Evolutionary conservation across 305 asterid genomes (phyloP), one percentile per base, ranked within the genome.

Genomic region (Rubia peregrina): DNA sequence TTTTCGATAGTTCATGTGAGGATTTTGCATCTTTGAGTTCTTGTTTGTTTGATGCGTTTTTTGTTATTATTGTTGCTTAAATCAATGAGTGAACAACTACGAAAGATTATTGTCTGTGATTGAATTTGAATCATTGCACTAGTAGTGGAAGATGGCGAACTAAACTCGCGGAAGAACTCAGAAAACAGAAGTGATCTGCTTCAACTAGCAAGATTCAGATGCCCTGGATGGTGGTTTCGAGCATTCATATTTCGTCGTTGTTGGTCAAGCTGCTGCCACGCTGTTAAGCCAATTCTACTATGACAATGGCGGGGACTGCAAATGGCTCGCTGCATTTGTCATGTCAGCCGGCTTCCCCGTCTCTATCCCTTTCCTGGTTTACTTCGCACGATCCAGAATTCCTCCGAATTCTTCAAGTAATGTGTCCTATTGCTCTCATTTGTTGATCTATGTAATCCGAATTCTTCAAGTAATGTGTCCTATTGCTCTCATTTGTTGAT

Each of bases 281-380:
- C 72, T 78, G 19, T 42, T 78, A 60, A 80, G 85, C 53, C 67
- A 78, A 41, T 57, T 81, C 6, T 81, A 78, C 75, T 78, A 40
- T 65, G 75, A 73, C 36, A 61, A 75, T 67, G 83, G 85, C 9
- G 85, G 85, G 9, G 78, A 81, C 70, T 75, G 80, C 71, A 81
- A 78, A 71, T 81, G 85, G 85, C 73, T 71, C 72, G 80, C 81
- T 22, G 76, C 85, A 43, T 64, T 81, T 42, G 76, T 36, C 82
- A 75, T 49, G 69, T 40, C 80, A 26, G 66, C 77, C 21, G 85
- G 85, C 38, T 81, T 81, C 60, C 79, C 85, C 6, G 10, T 78
- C 61, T n/a, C 71, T 6, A 22, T 81, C 44, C 85, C 81, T 7
- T 30, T 81, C 30, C 33, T 78, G 16, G 64, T 71, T 51, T 30